Evolutionary conservation across 2,329 filamentous ascomycete genomes (phyloP), one percentile per base, ranked within the genome.

Genomic region (Colletotrichum falcatum): DNA sequence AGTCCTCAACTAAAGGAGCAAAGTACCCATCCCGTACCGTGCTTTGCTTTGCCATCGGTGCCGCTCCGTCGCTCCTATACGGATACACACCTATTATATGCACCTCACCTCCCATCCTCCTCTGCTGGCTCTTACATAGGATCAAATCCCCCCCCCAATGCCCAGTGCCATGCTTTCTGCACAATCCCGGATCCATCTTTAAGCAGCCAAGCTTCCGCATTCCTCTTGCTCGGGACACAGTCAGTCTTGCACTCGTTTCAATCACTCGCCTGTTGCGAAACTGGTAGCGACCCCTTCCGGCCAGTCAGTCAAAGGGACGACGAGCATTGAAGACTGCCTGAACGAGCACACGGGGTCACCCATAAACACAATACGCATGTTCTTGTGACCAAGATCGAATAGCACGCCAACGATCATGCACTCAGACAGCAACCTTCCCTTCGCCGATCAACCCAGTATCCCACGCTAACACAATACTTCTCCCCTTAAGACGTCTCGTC

Each of bases 371-470:
- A 65, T 35, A 30, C 65, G 53, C 58, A 66, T 64, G 58, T 46
- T 23, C 37, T 23, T 33, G n/a, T n/a, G 33, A 58, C 33, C 65
- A 42, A 65, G 33, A 62, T 65, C 55, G 54, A 65, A 30, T 56
- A 55, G 70, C 35, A 64, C 60, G 46, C 54, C 54, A 23, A 60
- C 67, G 58, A 67, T 70, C 67, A 70, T 70, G 67, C 67, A 59
- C 58, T 30, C 44, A 67, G 61, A 61, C 64, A 62, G 56, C 53
- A 46, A 42, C 23, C 46, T 53, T 30, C 35, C 55, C 49, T 61
- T 61, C 26, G 55, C 60, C 65, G 42, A 65, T 56, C 54, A 64
- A 60, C 69, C 59, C 48, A 60, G 54, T 33, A 61, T 46, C 18
- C 16, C 42, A 35, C 69, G 55, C 69, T 44, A 62, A 53, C 60